These are phyloP conservation scores for Russula brevipes DNA, from an alignment of 768 basidiomycete species.

Conservation along the genomic window DNA sequence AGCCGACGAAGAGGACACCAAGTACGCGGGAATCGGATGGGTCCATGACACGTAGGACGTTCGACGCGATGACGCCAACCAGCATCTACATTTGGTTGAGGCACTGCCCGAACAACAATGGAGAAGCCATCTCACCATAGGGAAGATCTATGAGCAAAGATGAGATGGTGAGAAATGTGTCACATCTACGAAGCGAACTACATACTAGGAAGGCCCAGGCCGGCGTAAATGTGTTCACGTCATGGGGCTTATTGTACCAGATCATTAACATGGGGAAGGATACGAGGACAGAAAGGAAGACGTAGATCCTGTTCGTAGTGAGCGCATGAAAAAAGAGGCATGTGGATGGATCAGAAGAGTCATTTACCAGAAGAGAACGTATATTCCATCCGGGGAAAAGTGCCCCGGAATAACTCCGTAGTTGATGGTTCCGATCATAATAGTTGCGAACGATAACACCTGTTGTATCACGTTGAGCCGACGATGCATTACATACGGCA, in stretches of 20 bases:
- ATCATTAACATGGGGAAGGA: conserved; percentile 48
- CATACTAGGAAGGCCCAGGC: conserved; percentile 38
- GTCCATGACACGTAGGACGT: conserved; percentile 38
- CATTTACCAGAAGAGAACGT: conserved; percentile 41
- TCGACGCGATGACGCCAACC: conserved; percentile 44
- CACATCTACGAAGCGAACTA: conserved; percentile 10
- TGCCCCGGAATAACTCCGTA: conserved; percentile 40
- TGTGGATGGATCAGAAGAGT: background rate
- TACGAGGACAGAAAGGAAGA: conserved; percentile 34
- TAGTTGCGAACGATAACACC: conserved; percentile 48
- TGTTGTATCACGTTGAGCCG: conserved; percentile 15
- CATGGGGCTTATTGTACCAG: conserved; percentile 46
- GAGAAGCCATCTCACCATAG: conserved; percentile 26
- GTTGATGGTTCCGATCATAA: conserved; percentile 45
- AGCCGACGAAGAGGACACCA: conserved; percentile 40
- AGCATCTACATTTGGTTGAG: conserved; percentile 37
- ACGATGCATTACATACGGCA: background rate
- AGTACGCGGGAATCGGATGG: conserved; percentile 36
- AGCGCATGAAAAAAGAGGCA: background rate
- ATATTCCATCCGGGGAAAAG: conserved; percentile 35
- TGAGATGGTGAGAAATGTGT: background rate
- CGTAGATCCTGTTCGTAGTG: conserved; percentile 37
- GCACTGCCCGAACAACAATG: background rate
- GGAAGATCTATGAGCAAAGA: conserved; percentile 32
- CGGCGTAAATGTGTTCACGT: conserved; percentile 37